Base-by-base conservation (phyloP, 805 yeast species). In the Kodamaea laetipori region DNA sequence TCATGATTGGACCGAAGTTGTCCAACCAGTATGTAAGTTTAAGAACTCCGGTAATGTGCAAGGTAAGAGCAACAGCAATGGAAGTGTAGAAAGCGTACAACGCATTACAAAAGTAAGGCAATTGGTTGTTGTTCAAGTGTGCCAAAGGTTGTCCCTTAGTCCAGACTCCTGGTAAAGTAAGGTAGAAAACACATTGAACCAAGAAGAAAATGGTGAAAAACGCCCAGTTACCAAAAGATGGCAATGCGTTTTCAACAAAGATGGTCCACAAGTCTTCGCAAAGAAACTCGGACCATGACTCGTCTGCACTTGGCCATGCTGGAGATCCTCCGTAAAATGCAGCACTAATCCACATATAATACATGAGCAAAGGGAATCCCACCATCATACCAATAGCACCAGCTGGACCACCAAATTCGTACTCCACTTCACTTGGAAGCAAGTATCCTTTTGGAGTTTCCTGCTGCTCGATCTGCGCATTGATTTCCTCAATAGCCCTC, bases 21-120 rank as follows among this genome's bases (percentile, higher is more conserved):
- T 88, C 97, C 48, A 94, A 67, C 51, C 90, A 76, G 36, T 82
- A 82, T 61, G 84, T 81, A 54, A 92, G 61, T 54, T 78, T 81
- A 76, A 89, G 87, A 37, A 86, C 42, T 1, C 88, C 89, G 6
- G 90, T 75, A 56, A 78, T 74, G 66, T 94, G 97, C 50, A 90
- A 69, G 3, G 62, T 67, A 31, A 85, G 58, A 9, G 80, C 80
- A 27, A 86, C 52, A 1, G 64, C 77, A 31, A 84, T 73, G 37
- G 89, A 74, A 42, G 79, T 67, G 68, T 92, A 94, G 58, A 92
- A 81, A 3, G 96, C 70, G 77, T 82, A 80, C 71, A 87, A 77
- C 1, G 99, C 97, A 63, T 90, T 94, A 70, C 99, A 94, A 69
- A 71, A 90, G 70, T 94, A 94, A 4, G 95, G 94, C 64, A 94